Evolutionary conservation across 164 flowering plant species (phyloP).

Genomic region (Santalum album): DNA sequence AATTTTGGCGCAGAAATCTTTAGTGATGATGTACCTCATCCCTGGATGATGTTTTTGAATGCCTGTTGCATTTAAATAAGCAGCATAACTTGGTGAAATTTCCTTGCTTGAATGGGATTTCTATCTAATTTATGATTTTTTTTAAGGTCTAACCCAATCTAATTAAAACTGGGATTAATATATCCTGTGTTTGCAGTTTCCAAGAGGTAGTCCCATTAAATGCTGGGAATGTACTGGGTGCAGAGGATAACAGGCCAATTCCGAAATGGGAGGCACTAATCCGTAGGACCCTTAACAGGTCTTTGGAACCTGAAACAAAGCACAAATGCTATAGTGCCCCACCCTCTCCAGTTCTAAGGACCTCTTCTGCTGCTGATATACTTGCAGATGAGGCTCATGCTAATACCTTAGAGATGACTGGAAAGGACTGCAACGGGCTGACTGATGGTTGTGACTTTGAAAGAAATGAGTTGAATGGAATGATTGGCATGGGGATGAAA

Average conservation of each 20-base stretch:
- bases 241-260: conserved; percentile 57
- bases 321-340: conserved; percentile 80
- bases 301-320: conserved; percentile 47
- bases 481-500: conserved; percentile 17
- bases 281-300: conserved; percentile 67
- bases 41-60: too few relatives aligned
- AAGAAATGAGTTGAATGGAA: conserved; percentile 11
- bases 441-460: conserved; percentile 13
- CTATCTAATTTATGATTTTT: too few relatives aligned
- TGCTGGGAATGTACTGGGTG: conserved; percentile 53
- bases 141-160: too few relatives aligned
- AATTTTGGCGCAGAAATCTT: too few relatives aligned
- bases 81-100: too few relatives aligned
- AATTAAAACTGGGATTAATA: background rate
- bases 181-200: conserved; percentile 36
- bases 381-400: conserved; percentile 38
- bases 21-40: too few relatives aligned
- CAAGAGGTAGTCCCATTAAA: conserved; percentile 67
- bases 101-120: too few relatives aligned
- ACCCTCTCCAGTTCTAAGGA: conserved; percentile 72
- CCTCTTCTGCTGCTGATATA: conserved; percentile 52
- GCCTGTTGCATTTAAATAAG: too few relatives aligned
- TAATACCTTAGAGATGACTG: conserved; percentile 23
- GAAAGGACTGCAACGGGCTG: conserved; percentile 15
- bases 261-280: conserved; percentile 89